Conservation (phyloP, 2,329 filamentous ascomycete species). For the Leptodontidium sp. region DNA sequence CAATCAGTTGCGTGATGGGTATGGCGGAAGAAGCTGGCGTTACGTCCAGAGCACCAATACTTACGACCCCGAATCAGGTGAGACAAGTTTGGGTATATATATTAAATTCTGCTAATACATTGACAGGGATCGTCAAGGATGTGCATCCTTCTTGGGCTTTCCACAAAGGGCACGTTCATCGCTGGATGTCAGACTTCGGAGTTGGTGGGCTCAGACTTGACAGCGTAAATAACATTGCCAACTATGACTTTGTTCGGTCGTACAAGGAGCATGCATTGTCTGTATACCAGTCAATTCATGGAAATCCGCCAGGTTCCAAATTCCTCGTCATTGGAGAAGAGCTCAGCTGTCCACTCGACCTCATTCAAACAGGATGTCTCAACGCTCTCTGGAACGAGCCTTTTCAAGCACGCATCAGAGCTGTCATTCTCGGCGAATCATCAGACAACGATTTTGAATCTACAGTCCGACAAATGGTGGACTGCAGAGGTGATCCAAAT, state of each 20-base stretch:
- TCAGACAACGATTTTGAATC: constrained; percentile 26
- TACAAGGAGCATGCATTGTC: constrained; percentile 35
- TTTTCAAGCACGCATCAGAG: constrained; percentile 31
- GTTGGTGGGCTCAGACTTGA: constrained; percentile 35
- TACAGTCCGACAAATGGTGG: constrained; percentile 34
- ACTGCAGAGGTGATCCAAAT: constrained; percentile 30
- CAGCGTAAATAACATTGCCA: constrained; percentile 35
- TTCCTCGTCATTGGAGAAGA: constrained; percentile 38
- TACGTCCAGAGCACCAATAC: constrained; percentile 26
- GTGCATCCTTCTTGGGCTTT: constrained; percentile 33
- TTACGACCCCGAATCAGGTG: constrained; percentile 31
- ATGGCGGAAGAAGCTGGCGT: constrained; percentile 31
- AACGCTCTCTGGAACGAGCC: constrained; percentile 36
- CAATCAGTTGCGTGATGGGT: constrained; percentile 26
- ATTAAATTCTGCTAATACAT: neutral
- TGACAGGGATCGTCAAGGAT: constrained; percentile 13
- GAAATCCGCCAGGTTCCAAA: constrained; percentile 25
- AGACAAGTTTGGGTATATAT: neutral
- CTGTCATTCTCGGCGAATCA: constrained; percentile 25
- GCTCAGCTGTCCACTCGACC: constrained; percentile 32
- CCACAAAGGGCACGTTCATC: constrained; percentile 31
- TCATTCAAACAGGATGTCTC: constrained; percentile 27
- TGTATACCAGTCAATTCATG: constrained; percentile 26
- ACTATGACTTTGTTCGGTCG: constrained; percentile 33
- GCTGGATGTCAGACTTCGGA: constrained; percentile 34